Evolutionary conservation across 345 rosid genomes (phyloP), one percentile per base, ranked within the genome.

Genomic region (Salix koriyanagi): DNA sequence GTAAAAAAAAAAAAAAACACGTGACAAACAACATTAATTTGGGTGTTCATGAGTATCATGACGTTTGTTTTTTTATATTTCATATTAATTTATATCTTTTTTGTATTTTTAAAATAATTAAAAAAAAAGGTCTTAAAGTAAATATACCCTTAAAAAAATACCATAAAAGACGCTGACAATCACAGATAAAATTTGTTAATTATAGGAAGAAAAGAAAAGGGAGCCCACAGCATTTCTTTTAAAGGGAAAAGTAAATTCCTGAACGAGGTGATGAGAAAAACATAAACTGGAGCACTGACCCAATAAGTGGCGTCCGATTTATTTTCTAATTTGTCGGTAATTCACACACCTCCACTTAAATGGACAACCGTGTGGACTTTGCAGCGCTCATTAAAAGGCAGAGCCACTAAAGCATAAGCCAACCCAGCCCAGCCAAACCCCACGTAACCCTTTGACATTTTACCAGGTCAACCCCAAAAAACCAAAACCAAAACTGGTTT

Each of bases 381-480:
- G 18, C 26, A 39, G 9, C 9, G 6, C 64, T 48, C 4, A 9
- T 18, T 16, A 1, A n/a, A 41, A 41, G 23, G 30, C 50, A 42
- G 21, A 69, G 19, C 52, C 52, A 69, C 32, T 6, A 26, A 56
- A 56, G 28, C 64, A 12, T 34, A 41, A 70, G 26, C 13, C 12
- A 18, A 44, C 16, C 50, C 50, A 37, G 10, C 37, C 13, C 6
- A 11, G 28, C 36, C 50, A 11, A 36, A 15, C 23, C 36, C 3
- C 32, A 6, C 9, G 4, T 28, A 23, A 10, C 50, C 84, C 82
- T 89, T 92, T 94, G 93, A 90, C 93, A 86, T 23, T 69, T 13
- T 1, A 0, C 0, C 0, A 85, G 72, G 96, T 91, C 96, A 92
- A 90, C 89, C 34, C 86, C 76, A 41, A 84, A 41, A 84, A 86